A percentile compares a stretch with the other conserved stretches of the same genome.
Conservation (phyloP, 345 rosid species). For the Eucalyptus erythrocorys region DNA sequence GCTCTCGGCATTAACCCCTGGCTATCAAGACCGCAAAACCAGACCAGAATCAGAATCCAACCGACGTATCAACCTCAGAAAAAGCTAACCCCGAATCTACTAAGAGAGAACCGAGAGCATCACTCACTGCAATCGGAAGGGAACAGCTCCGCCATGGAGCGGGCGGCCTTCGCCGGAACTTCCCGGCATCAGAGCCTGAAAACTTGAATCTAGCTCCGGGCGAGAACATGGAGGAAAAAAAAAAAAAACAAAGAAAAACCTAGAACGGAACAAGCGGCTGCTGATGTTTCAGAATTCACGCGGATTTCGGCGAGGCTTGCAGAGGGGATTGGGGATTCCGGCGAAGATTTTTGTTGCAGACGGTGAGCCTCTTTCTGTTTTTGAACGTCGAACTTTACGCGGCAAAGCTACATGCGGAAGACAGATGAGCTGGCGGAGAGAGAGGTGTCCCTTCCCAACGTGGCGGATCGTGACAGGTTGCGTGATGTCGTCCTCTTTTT, state of each 20-base stretch:
- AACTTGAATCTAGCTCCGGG: background rate
- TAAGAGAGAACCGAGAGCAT: background rate
- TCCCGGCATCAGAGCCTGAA: slow-evolving; percentile 16
- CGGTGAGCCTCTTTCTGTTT: background rate
- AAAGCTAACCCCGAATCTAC: too few relatives aligned
- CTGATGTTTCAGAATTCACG: too few relatives aligned
- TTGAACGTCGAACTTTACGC: background rate
- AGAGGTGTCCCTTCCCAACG: too few relatives aligned
- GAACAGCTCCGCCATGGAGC: slow-evolving; percentile 49
- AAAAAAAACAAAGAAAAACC: background rate
- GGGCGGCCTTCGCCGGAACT: slow-evolving; percentile 36
- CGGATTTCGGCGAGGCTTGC: too few relatives aligned
- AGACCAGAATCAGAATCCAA: background rate
- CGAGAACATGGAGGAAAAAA: background rate
- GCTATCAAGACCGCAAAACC: slow-evolving; percentile 16
- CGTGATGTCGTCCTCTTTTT: accelerated
- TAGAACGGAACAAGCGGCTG: background rate
- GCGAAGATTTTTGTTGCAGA: background rate
- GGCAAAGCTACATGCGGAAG: background rate
- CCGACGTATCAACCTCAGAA: background rate
- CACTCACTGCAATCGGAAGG: slow-evolving; percentile 47
- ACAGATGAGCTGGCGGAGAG: background rate
- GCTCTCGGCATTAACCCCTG: slow-evolving; percentile 23
- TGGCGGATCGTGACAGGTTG: too few relatives aligned
- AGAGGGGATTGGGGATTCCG: background rate